These are phyloP conservation scores for Mycena vitilis DNA, from an alignment of 768 basidiomycete species.

Conservation along the genomic window DNA sequence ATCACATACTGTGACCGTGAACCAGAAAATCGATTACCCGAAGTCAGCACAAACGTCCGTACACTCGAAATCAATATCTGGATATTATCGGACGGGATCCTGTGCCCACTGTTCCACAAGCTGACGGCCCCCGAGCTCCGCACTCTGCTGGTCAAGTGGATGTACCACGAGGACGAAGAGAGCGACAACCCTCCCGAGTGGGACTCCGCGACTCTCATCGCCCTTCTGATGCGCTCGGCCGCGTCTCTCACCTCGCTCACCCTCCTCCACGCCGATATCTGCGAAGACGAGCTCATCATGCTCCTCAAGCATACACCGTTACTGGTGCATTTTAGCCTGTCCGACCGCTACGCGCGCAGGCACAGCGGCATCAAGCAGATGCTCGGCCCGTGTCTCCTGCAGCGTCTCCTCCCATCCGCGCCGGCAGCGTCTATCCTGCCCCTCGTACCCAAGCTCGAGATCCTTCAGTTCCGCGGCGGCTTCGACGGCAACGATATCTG, in stretches of 20 bases:
- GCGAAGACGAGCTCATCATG: constrained; percentile 11
- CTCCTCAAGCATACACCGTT: constrained; percentile 20
- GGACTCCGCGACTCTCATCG: neutral
- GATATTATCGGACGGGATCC: neutral
- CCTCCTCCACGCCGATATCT: constrained; percentile 14
- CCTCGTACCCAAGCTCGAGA: constrained; percentile 18
- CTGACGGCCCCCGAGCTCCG: constrained; percentile 13
- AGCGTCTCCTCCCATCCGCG: constrained; percentile 7
- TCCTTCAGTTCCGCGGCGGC: constrained; percentile 18
- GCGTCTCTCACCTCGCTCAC: constrained; percentile 20
- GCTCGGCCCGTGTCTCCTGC: constrained; percentile 13
- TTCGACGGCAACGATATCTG: constrained; percentile 24
- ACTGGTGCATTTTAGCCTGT: constrained; percentile 7
- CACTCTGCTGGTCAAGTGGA: constrained; percentile 12
- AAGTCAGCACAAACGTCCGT: constrained; percentile 7
- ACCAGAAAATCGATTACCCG: neutral
- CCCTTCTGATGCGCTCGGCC: constrained; percentile 16
- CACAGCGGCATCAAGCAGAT: neutral
- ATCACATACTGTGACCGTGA: neutral
- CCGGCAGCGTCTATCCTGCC: neutral
- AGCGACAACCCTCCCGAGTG: neutral
- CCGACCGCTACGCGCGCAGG: constrained; percentile 14
- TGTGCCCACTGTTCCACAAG: constrained; percentile 6
- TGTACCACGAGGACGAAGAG: neutral
- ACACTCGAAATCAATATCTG: constrained; percentile 14